A percentile compares a stretch with the other conserved stretches of the same genome.
phyloP scores from a whole-genome alignment of 345 rosid species.

The Brassica cretica region DNA sequence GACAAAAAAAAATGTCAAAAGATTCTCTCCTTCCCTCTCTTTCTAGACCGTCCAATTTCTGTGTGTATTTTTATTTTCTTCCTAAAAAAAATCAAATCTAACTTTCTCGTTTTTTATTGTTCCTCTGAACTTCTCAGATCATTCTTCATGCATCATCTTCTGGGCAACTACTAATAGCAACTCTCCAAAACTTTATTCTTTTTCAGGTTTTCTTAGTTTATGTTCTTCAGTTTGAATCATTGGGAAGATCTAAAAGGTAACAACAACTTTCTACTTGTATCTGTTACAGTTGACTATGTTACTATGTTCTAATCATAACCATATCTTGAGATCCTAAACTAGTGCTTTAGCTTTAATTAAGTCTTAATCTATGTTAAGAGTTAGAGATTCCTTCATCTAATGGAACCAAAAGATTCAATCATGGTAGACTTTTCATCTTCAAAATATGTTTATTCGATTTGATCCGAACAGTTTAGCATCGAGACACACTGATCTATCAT shows the following conservation, averaged over 20 bases:
- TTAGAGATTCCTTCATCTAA: background rate
- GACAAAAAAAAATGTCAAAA: slow-evolving; percentile 25
- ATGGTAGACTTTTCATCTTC: slow-evolving; percentile 7
- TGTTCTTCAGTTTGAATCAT: slow-evolving; percentile 22
- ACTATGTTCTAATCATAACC: slow-evolving; percentile 8
- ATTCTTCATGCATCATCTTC: slow-evolving; percentile 14
- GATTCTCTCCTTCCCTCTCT: slow-evolving; percentile 27
- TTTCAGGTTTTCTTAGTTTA: background rate
- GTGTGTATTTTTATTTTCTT: background rate
- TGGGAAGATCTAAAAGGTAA: slow-evolving; percentile 36
- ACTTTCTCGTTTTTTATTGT: background rate
- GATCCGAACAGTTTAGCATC: slow-evolving; percentile 13
- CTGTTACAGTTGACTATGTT: slow-evolving; percentile 9
- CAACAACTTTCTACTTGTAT: slow-evolving; percentile 24
- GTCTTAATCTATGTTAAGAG: background rate
- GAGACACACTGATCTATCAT: slow-evolving; percentile 10
- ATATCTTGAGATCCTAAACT: slow-evolving; percentile 18
- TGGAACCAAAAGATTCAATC: slow-evolving; percentile 1
- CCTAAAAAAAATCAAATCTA: slow-evolving; percentile 16
- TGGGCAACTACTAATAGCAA: background rate
- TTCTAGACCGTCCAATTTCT: background rate
- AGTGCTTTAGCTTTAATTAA: background rate
- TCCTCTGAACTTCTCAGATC: slow-evolving; percentile 13
- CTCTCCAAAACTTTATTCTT: background rate
- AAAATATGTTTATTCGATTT: background rate